Evolutionary conservation across 2,329 filamentous ascomycete genomes (phyloP), one percentile per base, ranked within the genome.

Genomic region (Trichoderma endophyticum): DNA sequence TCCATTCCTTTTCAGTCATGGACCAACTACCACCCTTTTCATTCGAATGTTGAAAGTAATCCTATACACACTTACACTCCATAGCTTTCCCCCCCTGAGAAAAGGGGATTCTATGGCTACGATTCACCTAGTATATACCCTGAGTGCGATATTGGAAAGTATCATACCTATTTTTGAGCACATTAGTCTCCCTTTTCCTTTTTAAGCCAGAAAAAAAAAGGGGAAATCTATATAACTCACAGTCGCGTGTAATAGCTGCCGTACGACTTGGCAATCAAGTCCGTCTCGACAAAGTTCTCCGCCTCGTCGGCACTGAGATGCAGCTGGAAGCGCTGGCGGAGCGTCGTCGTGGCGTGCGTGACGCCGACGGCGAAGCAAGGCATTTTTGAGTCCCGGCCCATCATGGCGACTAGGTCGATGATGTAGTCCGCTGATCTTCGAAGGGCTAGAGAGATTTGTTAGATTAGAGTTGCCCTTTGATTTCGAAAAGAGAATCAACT

Each of bases 71-170:
- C 21, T 54, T 21, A 5, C 39, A 18, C 39, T 4, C 18, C 39
- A 18, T 8, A 43, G 15, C 36, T 43, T 43, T 43, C 36, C 36
- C 15, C 15, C 36, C 36, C 14, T 43, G 36, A 43, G 36, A 39
- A 57, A 67, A 21, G 32, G 21, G 30, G 51, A 8, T 15, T 0
- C 21, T 2, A 12, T n/a, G 64, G 48, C 48, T 36, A 60, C 4
- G 9, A 2, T 24, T 28, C 7, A 12, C 60, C 68, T 88, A 95
- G 82, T 95, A 95, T 82, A 95, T 95, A 76, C 93, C 93, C 82
- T 95, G 93, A 43, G 93, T 95, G 78, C 93, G 89, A 83, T 95
- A 95, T 84, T 95, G 93, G 84, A 94, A 95, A 74, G 92, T 93
- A 82, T 94, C 92, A 78, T 94, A 94, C 82, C 92, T 93, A 15